phyloP scores from a whole-genome alignment of 306 rosid genomes.

The Lathyrus sativus region DNA sequence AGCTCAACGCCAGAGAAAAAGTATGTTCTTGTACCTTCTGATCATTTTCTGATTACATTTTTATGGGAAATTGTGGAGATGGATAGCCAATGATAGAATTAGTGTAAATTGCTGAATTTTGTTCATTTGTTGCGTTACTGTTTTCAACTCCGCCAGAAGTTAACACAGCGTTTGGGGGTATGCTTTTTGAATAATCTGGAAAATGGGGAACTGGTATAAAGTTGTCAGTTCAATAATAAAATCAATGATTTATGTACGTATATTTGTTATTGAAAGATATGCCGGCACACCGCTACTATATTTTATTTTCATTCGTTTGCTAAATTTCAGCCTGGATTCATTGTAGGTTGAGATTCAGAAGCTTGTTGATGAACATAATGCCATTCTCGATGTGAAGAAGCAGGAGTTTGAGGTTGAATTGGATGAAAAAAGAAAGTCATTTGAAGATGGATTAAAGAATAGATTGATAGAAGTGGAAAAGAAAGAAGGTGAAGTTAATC shows the following conservation, averaged over 20 bases:
- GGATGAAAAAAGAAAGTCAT: conserved; percentile 70
- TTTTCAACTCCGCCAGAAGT: conserved; percentile 11
- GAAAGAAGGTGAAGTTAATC: conserved; percentile 83
- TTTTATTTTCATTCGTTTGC: conserved; percentile 9
- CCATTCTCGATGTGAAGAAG: conserved; percentile 66
- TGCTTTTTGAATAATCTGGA: conserved; percentile 19
- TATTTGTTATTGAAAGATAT: conserved; percentile 5
- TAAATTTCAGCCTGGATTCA: conserved; percentile 18
- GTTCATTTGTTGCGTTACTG: neutral
- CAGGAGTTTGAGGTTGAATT: conserved; percentile 75
- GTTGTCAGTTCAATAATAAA: conserved; percentile 4
- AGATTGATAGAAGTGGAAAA: conserved; percentile 72
- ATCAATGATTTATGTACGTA: neutral
- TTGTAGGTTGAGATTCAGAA: conserved; percentile 82
- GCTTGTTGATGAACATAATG: conserved; percentile 78
- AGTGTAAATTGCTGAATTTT: conserved; percentile 12
- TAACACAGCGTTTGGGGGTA: neutral
- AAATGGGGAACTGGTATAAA: neutral
- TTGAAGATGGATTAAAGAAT: conserved; percentile 72
- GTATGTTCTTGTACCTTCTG: conserved; percentile 50
- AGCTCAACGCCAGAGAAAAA: conserved; percentile 71
- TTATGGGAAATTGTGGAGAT: conserved; percentile 13
- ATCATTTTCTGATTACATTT: conserved; percentile 12
- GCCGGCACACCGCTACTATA: neutral
- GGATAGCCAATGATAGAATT: neutral